Conservation (phyloP, 2,329 filamentous ascomycete genomes). For the Mycosphaerella sp. region DNA sequence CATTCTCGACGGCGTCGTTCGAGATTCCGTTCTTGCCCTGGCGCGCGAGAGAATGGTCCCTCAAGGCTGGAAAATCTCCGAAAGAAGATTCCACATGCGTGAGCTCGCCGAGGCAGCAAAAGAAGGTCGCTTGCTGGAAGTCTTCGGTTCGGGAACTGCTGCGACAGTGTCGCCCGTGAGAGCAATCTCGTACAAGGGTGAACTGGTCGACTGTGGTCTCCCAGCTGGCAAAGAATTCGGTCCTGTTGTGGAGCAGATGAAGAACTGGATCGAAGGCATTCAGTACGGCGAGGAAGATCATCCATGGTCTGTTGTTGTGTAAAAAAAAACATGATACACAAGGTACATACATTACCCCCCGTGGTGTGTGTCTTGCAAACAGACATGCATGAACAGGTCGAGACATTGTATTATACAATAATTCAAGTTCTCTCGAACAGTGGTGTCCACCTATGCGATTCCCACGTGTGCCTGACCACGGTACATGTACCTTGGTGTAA, state of each 20-base stretch:
- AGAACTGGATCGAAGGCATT: constrained; percentile 91
- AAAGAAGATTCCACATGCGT: constrained; percentile 88
- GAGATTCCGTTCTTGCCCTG: constrained; percentile 82
- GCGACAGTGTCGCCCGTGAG: constrained; percentile 89
- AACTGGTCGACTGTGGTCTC: constrained; percentile 68
- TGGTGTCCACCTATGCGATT: no score
- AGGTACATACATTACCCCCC: no score
- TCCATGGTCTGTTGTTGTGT: constrained; percentile 52
- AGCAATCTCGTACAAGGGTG: constrained; percentile 80
- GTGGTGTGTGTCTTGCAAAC: no score
- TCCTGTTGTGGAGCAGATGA: constrained; percentile 77
- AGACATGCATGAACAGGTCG: no score
- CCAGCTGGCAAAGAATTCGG: constrained; percentile 78
- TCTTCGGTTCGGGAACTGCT: constrained; percentile 89
- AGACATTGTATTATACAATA: no score
- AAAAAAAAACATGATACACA: not conserved
- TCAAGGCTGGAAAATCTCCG: constrained; percentile 79
- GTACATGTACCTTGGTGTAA: no score
- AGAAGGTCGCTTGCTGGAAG: constrained; percentile 83
- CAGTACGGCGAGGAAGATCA: constrained; percentile 94
- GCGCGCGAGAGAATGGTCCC: constrained; percentile 76
- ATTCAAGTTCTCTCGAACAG: no score
- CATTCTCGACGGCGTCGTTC: constrained; percentile 89
- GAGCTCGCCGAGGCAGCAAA: constrained; percentile 73
- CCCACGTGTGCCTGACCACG: no score